Evolutionary conservation across 1,139 yeast species (phyloP), one percentile per base, ranked within the genome.

Genomic region (Geotrichum klebahnii): DNA sequence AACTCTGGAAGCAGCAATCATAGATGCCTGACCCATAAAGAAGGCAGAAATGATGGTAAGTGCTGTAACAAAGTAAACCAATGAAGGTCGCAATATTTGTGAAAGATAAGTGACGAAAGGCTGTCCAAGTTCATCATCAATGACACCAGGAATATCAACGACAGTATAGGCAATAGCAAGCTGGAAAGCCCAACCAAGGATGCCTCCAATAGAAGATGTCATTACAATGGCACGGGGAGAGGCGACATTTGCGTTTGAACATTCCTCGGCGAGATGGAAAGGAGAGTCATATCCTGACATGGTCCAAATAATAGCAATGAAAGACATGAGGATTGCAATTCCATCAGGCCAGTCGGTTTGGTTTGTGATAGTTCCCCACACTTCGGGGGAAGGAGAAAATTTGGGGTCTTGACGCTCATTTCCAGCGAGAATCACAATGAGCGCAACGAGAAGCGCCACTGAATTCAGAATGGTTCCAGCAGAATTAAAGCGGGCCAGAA

Each of bases 201-300:
- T 45, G 44, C 87, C 86, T 52, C 87, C 87, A 43, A 74, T 68
- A 8, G 76, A 63, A n/a, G 85, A 74, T 10, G 87, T 81, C 67
- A 81, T 65, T 14, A 80, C 80, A 57, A 82, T 81, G 31, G 87
- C 87, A 53, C 76, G 71, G 16, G 89, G 88, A 6, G 83, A 80
- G 3, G 84, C 81, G 31, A 70, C 68, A n/a, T 74, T 70, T 8
- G 88, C 85, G 62, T 82, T 81, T 39, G 82, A 70, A 60, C 85
- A 80, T 61, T 82, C 88, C 65, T 83, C 92, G 16, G 86, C 75
- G 50, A 83, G 68, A 61, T 83, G 89, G 71, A 82, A 82, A 0
- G 89, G 85, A 19, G 85, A 78, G 63, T 83, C 90, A 60, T 80
- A 82, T 19, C 89, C 89, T 43, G 84, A 77, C 84, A 82, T 81